Base-by-base conservation (phyloP, 2,329 filamentous ascomycete species). In the Grosmannia clavigera region DNA sequence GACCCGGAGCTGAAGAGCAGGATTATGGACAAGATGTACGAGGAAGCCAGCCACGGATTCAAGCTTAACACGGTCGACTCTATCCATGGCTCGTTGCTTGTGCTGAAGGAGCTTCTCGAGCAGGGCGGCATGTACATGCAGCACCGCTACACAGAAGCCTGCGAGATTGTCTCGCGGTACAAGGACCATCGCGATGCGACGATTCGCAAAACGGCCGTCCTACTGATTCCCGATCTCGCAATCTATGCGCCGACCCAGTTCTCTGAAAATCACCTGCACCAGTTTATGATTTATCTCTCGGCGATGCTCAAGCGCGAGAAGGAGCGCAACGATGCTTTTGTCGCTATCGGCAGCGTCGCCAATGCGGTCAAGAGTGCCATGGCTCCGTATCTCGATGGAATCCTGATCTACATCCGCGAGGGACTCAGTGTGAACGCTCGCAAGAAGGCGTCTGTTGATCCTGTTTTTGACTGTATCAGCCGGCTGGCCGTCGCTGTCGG, bases 81-180 rank as follows among this genome's bases (percentile, higher is more conserved):
- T 62, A 87, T 95, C 51, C 95, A 99, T 70, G 94, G 90, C n/a
- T 96, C 92, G 2, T 80, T 99, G 50, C 80, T 99, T 25, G 91
- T 95, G 1, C 81, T 97, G 67, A 95, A 92, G 71, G 92, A 97
- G 74, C 81, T 99, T 55, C 83, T 99, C 22, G 84, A 94, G 64
- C 92, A 96, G 70, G 94, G 94, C 58, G 92, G 91, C 67, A 99
- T 99, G 92, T 99, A 95, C 73, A 97, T 99, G 94, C 91, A 96
- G 68, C 89, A 92, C 48, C 85, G 92, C 69, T 99, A 97, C 72
- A 84, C 87, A 61, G 90, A 95, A 66, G 87, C 90, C 12, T 97
- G 92, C 70, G 94, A 99, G 64, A 92, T 94, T 64, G 89, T 96
- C 43, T 85, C 92, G 65, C 87, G 88, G 63, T 89, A 95, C 71